Conservation (phyloP, 331 rosid genomes). For the Acacia concinna region DNA sequence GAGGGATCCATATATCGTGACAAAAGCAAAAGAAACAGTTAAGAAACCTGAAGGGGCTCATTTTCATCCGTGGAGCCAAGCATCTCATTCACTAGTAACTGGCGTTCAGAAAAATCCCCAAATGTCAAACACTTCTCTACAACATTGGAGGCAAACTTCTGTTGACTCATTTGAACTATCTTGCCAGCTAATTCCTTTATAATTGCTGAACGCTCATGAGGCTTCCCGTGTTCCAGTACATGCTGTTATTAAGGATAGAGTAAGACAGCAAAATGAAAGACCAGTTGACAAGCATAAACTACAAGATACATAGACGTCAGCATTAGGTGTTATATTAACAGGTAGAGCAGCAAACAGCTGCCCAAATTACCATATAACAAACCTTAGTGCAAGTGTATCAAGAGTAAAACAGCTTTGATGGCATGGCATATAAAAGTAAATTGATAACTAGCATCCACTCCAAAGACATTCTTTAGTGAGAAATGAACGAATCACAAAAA, state of each 20-base stretch:
- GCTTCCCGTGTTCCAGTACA: conserved; percentile 95
- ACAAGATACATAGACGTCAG: background rate
- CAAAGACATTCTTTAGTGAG: background rate
- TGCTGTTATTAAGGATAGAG: conserved; percentile 56
- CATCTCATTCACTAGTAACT: conserved; percentile 87
- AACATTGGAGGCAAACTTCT: conserved; percentile 95
- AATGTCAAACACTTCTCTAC: conserved; percentile 94
- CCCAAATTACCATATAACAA: background rate
- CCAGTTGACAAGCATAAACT: conserved; percentile 13
- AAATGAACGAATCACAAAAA: background rate
- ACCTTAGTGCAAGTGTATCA: conserved; percentile 2
- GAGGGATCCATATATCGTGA: background rate
- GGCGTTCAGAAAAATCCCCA: conserved; percentile 87
- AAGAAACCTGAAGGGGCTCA: conserved; percentile 93
- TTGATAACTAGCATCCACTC: background rate
- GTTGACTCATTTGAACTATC: conserved; percentile 97
- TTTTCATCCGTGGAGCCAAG: conserved; percentile 96
- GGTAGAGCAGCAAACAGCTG: conserved; percentile 10
- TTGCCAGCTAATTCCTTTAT: conserved; percentile 91
- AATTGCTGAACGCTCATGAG: conserved; percentile 85
- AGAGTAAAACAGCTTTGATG: background rate
- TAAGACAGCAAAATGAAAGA: conserved; percentile 21
- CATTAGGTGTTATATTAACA: background rate
- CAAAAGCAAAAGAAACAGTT: background rate
- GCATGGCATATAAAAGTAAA: background rate